phyloP scores from a whole-genome alignment of 768 basidiomycete species.

The Serendipita sp. region DNA sequence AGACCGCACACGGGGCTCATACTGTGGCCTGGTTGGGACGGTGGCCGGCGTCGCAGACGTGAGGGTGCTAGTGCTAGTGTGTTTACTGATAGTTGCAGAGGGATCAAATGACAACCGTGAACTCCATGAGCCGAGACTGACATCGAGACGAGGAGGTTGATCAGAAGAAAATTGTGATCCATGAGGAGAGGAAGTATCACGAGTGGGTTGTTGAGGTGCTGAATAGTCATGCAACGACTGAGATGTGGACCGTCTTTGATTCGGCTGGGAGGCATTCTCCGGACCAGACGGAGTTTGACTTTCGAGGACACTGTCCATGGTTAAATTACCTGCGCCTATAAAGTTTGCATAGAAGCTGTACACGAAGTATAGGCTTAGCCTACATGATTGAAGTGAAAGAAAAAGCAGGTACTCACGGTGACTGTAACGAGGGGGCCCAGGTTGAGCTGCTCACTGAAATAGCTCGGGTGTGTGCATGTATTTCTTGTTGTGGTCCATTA shows the following conservation, averaged over 20 bases:
- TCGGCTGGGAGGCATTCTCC: not conserved
- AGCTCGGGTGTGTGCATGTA: not conserved
- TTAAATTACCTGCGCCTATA: not conserved
- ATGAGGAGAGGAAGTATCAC: not conserved
- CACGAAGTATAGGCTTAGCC: not conserved
- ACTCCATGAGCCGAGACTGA: not conserved
- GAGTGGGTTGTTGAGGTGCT: not conserved
- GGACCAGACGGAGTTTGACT: not conserved
- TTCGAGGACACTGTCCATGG: not conserved
- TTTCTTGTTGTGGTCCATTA: not conserved
- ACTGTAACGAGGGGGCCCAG: not conserved
- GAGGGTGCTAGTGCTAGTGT: not conserved
- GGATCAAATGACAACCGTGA: constrained; percentile 2
- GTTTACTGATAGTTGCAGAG: not conserved
- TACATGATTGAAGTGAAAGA: not conserved
- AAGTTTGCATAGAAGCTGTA: not conserved
- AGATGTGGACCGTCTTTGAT: not conserved
- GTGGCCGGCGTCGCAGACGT: not conserved
- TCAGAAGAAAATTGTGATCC: not conserved
- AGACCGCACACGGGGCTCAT: constrained; percentile 3
- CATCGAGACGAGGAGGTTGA: not conserved
- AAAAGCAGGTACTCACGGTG: not conserved
- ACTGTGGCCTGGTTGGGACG: not conserved
- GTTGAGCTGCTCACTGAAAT: not conserved
- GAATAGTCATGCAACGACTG: not conserved